phyloP scores from a whole-genome alignment of 139 green algal genomes.

The Gonium pectorale region DNA sequence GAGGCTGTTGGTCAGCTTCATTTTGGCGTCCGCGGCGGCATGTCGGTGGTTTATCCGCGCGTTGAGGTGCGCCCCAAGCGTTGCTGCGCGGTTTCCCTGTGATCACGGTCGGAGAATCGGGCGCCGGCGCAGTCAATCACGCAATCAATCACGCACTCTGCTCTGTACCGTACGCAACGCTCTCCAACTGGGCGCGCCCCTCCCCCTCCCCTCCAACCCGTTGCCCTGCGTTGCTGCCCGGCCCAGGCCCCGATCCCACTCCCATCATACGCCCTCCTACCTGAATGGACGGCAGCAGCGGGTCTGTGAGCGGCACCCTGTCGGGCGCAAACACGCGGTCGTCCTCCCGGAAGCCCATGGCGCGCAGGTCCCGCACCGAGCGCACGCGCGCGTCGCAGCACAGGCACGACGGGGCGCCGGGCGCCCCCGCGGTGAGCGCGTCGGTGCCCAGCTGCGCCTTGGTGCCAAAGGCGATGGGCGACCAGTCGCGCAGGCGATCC shows the following conservation, averaged over 20 bases:
- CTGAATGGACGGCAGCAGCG: constrained; percentile 55
- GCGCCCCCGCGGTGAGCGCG: neutral
- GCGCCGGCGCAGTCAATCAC: neutral
- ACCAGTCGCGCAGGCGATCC: constrained; percentile 57
- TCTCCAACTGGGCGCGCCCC: no score
- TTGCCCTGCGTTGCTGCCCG: no score
- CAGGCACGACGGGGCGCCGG: constrained; percentile 55
- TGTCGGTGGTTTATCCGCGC: neutral
- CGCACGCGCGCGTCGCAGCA: constrained; percentile 60
- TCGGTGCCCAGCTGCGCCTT: constrained; percentile 54
- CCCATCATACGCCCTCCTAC: no score
- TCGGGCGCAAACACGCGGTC: constrained; percentile 60
- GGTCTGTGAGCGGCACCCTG: constrained; percentile 41
- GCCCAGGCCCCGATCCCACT: no score
- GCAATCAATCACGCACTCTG: neutral
- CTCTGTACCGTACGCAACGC: no score
- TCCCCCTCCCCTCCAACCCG: no score
- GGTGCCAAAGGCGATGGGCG: constrained; percentile 45
- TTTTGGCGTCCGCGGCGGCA: neutral
- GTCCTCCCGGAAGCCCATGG: constrained; percentile 49
- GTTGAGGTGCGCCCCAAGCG: constrained; percentile 2
- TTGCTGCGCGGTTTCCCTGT: constrained; percentile 27
- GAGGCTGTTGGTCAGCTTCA: constrained; percentile 5
- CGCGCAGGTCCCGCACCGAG: constrained; percentile 50
- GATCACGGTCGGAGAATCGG: neutral